Conservation (phyloP, 2,329 filamentous ascomycete genomes). For the Fusarium devonianum region DNA sequence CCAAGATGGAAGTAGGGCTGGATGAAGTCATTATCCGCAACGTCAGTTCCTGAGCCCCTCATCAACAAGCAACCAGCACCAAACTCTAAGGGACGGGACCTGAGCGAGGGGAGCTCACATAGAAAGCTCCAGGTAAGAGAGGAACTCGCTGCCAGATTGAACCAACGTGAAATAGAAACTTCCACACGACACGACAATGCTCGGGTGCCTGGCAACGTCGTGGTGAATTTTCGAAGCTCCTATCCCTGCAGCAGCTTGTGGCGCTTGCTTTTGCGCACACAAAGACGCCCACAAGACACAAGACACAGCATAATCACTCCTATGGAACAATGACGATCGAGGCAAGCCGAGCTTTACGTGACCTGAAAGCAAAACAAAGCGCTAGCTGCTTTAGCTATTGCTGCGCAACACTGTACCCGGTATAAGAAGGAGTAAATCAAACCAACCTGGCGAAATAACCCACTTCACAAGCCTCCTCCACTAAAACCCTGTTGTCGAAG, state of each 20-base stretch:
- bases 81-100: too few relatives aligned
- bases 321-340: constrained; percentile 9
- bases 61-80: too few relatives aligned
- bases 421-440: not conserved
- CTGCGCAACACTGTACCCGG: not conserved
- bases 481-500: constrained; percentile 36
- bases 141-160: too few relatives aligned
- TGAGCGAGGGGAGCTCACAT: too few relatives aligned
- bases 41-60: constrained; percentile 20
- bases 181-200: too few relatives aligned
- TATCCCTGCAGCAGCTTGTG: constrained; percentile 17
- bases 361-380: not conserved
- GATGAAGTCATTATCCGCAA: constrained; percentile 37
- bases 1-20: constrained; percentile 34
- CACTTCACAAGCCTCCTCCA: constrained; percentile 24
- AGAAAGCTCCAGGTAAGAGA: too few relatives aligned
- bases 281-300: constrained; percentile 33
- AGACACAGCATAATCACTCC: constrained; percentile 7
- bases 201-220: not conserved
- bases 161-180: too few relatives aligned
- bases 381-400: not conserved
- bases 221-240: not conserved
- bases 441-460: constrained; percentile 10
- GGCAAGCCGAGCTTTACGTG: constrained; percentile 14
- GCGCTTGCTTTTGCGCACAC: constrained; percentile 27